Base-by-base conservation (phyloP, 345 rosid genomes). In the Eucalyptus cloeziana region DNA sequence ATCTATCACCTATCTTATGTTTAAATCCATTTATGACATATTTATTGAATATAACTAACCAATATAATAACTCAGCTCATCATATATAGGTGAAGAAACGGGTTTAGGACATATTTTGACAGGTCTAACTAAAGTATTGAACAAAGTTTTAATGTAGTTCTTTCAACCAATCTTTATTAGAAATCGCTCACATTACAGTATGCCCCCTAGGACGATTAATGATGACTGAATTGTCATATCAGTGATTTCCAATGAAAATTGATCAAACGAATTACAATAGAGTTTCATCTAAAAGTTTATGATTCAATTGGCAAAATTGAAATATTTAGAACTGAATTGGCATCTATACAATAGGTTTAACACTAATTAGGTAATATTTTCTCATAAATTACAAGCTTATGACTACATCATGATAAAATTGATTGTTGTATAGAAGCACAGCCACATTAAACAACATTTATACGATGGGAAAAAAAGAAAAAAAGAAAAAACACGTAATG, bases 191-290 rank as follows among this genome's bases (percentile, higher is more conserved):
- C 24, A 9, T 8, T 10, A 33, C 2, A 4, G 3, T 31, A 13
- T 5, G 44, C 13, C 21, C 6, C 22, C 4, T 33, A 33, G 43
- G 43, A 69, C 3, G 3, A 3, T 3, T 37, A 11, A 37, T 3
- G 8, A 71, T 71, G 45, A 19, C 0, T 19, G 3, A 10, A 71
- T 4, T 10, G 14, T 2, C 45, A 76, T 2, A 19, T 10, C 2
- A 19, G 8, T 44, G 14, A 76, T 76, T 76, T 37, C 4, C 1
- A 76, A n/a, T 7, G 2, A n/a, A 14, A 76, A 37, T 37, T 5
- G 27, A 76, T 13, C 1, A 0, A 43, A 37, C 2, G 1, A 4
- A 21, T 13, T 37, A 37, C 2, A 19, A 37, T 71, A 3, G 3
- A 71, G 45, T 71, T 71, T 37, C 7, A 6, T 11, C 3, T 12